Evolutionary conservation across 2,329 filamentous ascomycete species (phyloP).

Genomic region (Uncinocarpus reesii): DNA sequence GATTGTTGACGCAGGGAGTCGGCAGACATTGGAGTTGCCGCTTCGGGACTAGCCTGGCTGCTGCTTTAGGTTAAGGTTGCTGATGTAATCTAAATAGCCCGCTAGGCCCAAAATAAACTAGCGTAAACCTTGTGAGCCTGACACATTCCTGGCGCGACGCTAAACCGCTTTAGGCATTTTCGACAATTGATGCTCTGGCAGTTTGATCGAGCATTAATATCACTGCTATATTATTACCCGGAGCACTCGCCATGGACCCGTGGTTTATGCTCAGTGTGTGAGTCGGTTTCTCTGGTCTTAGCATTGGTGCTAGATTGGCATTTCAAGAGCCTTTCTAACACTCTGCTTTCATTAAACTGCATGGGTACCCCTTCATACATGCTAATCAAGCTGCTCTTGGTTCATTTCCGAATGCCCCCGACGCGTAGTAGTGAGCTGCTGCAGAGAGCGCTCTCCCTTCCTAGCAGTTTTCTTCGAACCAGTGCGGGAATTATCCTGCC

Average conservation of each 20-base stretch:
- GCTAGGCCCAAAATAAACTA: not conserved
- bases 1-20: not conserved
- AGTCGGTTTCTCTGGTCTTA: not conserved
- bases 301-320: constrained; percentile 5
- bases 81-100: not conserved
- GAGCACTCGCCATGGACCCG: constrained; percentile 1
- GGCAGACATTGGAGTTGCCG: constrained; percentile 6
- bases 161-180: constrained; percentile 7
- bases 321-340: constrained; percentile 6
- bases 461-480: not conserved
- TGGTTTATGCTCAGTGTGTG: constrained; percentile 5
- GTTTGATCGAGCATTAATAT: constrained; percentile 11
- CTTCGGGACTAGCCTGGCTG: not conserved
- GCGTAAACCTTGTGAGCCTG: not conserved
- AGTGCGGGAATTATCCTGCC: not conserved
- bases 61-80: constrained; percentile 6
- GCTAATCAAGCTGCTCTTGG: constrained; percentile 3
- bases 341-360: constrained; percentile 8
- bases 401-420: constrained; percentile 10
- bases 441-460: not conserved
- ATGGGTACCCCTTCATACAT: constrained; percentile 14
- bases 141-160: not conserved
- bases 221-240: constrained; percentile 2
- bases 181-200: constrained; percentile 7
- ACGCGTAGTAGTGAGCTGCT: constrained; percentile 1